Percentiles rank a stretch among this genome's conserved stretches.
Evolutionary conservation across 495 filamentous ascomycete genomes (phyloP).

Genomic region (Glonium stellatum): DNA sequence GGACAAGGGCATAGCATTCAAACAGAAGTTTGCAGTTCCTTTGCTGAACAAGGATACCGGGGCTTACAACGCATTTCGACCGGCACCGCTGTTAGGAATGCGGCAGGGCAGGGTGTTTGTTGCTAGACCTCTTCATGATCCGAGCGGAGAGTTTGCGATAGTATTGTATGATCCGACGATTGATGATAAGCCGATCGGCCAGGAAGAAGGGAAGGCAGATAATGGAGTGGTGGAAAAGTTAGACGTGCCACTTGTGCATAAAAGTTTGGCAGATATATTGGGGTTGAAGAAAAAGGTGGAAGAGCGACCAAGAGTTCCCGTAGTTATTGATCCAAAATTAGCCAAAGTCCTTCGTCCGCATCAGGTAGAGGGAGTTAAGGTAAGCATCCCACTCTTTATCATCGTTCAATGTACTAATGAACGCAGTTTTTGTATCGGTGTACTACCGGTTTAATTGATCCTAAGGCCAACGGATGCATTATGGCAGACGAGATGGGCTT

Average conservation of each 20-base stretch:
- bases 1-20: slow-evolving; percentile 76
- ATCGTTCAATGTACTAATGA: slow-evolving; percentile 4
- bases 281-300: slow-evolving; percentile 85
- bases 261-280: slow-evolving; percentile 91
- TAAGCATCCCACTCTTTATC: slow-evolving; percentile 19
- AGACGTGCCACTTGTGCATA: slow-evolving; percentile 79
- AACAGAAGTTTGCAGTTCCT: slow-evolving; percentile 76
- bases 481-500: slow-evolving; percentile 99
- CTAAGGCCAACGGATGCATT: slow-evolving; percentile 93
- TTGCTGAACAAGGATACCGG: slow-evolving; percentile 70
- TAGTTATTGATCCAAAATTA: slow-evolving; percentile 90
- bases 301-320: slow-evolving; percentile 80
- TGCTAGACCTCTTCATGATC: slow-evolving; percentile 88
- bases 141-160: slow-evolving; percentile 91
- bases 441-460: slow-evolving; percentile 88
- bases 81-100: slow-evolving; percentile 81
- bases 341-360: slow-evolving; percentile 91
- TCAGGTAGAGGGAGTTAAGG: slow-evolving; percentile 96
- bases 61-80: slow-evolving; percentile 67
- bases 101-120: slow-evolving; percentile 77
- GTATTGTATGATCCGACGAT: slow-evolving; percentile 93
- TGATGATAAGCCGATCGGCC: slow-evolving; percentile 65
- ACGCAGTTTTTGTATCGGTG: slow-evolving; percentile 79
- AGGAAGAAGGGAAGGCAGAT: slow-evolving; percentile 47
- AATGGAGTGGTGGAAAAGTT: slow-evolving; percentile 50